Conservation (phyloP, 1,284 basidiomycete species). For the Exobasidium rhododendri region DNA sequence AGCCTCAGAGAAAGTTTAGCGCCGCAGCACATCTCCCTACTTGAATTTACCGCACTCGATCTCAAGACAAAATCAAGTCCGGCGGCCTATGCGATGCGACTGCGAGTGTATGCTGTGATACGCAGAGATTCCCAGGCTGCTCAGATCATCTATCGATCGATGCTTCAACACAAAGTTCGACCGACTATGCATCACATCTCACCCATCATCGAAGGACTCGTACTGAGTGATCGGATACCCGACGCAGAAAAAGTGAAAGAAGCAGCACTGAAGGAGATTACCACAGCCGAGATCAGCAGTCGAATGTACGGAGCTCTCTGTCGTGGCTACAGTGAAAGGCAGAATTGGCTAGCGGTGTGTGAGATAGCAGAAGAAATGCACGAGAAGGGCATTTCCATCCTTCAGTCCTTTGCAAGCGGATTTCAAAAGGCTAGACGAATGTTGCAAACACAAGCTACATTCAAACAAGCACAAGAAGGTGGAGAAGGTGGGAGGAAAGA, state of each 20-base stretch:
- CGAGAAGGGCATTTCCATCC: neutral
- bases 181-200: constrained; percentile 34
- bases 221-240: constrained; percentile 18
- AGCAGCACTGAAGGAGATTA: constrained; percentile 20
- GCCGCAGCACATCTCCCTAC: too few relatives aligned
- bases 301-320: constrained; percentile 31
- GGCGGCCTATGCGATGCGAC: constrained; percentile 28
- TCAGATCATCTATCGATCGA: constrained; percentile 25
- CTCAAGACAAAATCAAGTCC: constrained; percentile 19
- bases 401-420: neutral
- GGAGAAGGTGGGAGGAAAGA: neutral
- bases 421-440: neutral
- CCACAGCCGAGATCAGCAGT: constrained; percentile 20
- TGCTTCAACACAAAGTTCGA: constrained; percentile 25
- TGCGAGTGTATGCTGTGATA: constrained; percentile 32
- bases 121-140: constrained; percentile 28
- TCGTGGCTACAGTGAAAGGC: constrained; percentile 23
- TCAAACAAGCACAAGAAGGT: neutral
- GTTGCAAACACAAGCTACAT: neutral
- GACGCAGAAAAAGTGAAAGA: constrained; percentile 28
- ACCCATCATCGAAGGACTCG: constrained; percentile 30
- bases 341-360: constrained; percentile 15
- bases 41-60: too few relatives aligned
- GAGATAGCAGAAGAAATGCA: neutral
- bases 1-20: too few relatives aligned